These are phyloP conservation scores for Aspergillus sp. DNA, from an alignment of 2,329 filamentous ascomycete genomes.

Conservation along the genomic window DNA sequence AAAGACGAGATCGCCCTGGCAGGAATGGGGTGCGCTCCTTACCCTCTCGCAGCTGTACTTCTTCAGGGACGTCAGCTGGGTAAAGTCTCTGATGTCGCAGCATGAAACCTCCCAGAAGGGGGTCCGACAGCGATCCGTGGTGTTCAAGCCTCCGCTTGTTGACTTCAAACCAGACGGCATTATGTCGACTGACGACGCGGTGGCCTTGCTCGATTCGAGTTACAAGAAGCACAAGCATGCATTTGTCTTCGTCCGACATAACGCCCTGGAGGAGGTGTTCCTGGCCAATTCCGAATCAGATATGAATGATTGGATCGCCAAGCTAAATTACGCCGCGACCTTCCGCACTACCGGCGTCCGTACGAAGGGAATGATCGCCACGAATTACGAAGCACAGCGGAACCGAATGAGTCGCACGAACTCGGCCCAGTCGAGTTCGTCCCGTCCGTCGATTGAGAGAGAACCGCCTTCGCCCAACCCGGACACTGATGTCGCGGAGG, in stretches of 20 bases:
- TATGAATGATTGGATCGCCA: constrained; percentile 94
- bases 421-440: constrained; percentile 52
- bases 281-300: constrained; percentile 87
- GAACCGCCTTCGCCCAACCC: constrained; percentile 73
- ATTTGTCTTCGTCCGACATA: constrained; percentile 84
- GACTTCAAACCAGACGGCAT: constrained; percentile 92
- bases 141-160: constrained; percentile 85
- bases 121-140: constrained; percentile 72
- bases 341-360: constrained; percentile 89
- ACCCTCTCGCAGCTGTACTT: constrained; percentile 97
- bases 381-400: constrained; percentile 77
- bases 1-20: constrained; percentile 92
- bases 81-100: constrained; percentile 86
- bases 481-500: constrained; percentile 75
- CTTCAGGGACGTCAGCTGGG: constrained; percentile 89
- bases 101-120: constrained; percentile 78
- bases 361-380: constrained; percentile 82
- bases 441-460: constrained; percentile 64
- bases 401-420: constrained; percentile 63
- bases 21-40: constrained; percentile 95
- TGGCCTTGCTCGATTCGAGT: constrained; percentile 77
- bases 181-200: constrained; percentile 89
- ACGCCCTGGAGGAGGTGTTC: constrained; percentile 84
- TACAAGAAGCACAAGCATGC: constrained; percentile 96
- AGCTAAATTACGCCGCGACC: constrained; percentile 92